These are phyloP conservation scores for Protea cynaroides DNA, from an alignment of 164 flowering plant species.

Conservation along the genomic window DNA sequence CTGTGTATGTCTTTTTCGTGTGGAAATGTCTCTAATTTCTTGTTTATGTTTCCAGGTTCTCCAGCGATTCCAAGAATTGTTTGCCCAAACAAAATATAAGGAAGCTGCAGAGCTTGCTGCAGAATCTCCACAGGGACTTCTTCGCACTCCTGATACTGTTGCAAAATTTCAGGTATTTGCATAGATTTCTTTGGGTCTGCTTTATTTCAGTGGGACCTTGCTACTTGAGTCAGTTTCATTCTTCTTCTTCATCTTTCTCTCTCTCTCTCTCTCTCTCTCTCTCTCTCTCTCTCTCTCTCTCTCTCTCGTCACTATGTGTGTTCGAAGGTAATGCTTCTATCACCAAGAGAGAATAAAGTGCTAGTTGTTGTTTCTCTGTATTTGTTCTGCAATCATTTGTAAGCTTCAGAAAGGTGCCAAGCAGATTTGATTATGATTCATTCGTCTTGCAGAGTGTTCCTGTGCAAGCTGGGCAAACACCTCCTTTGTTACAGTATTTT, in stretches of 20 bases:
- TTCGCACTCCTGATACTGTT: constrained; percentile 96
- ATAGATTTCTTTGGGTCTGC: background rate
- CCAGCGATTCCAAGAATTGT: constrained; percentile 97
- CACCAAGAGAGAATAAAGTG: background rate
- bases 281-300: background rate
- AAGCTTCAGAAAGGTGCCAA: no score
- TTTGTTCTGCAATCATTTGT: background rate
- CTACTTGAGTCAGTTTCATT: no score
- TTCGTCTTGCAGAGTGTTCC: constrained; percentile 83
- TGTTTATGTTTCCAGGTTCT: constrained; percentile 62
- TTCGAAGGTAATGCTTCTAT: background rate
- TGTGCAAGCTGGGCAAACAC: constrained; percentile 97
- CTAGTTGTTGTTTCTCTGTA: background rate
- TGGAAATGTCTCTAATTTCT: background rate
- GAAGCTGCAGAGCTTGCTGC: constrained; percentile 99
- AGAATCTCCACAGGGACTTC: constrained; percentile 97
- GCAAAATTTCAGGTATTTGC: constrained; percentile 93
- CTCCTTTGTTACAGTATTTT: constrained; percentile 94
- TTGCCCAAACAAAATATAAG: constrained; percentile 96
- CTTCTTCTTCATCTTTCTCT: no score
- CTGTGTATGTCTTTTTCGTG: background rate
- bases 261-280: background rate
- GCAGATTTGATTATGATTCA: constrained; percentile 3
- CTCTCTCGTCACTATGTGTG: background rate
- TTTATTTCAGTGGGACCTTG: background rate